Conservation (phyloP, 305 asterid genomes). For the Nicotiana rustica region DNA sequence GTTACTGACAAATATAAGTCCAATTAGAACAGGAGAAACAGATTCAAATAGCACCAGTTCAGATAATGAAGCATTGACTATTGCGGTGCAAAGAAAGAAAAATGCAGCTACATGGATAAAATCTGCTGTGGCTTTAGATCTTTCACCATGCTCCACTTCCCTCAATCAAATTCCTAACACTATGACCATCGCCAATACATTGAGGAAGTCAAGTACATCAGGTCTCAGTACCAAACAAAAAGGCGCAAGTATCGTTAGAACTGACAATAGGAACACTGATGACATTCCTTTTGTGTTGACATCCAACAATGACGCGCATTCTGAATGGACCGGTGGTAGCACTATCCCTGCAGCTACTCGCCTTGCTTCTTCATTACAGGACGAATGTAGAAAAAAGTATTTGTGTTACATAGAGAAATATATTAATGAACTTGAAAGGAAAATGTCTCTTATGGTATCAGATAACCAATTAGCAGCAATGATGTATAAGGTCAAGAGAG, state of each 20-base stretch:
- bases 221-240: slow-evolving; percentile 43
- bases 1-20: slow-evolving; percentile 57
- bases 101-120: slow-evolving; percentile 67
- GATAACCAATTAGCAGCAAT: slow-evolving; percentile 54
- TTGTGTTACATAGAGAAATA: slow-evolving; percentile 62
- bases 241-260: slow-evolving; percentile 43
- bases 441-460: slow-evolving; percentile 40
- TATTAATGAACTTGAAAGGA: slow-evolving; percentile 64
- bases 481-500: slow-evolving; percentile 70
- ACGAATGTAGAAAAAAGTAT: slow-evolving; percentile 58
- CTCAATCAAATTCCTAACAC: slow-evolving; percentile 35
- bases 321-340: slow-evolving; percentile 55
- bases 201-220: slow-evolving; percentile 41
- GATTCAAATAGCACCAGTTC: slow-evolving; percentile 45
- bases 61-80: slow-evolving; percentile 50
- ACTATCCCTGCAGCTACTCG: slow-evolving; percentile 45
- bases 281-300: slow-evolving; percentile 41
- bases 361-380: slow-evolving; percentile 54
- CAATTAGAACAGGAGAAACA: slow-evolving; percentile 49
- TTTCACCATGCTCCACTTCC: slow-evolving; percentile 48
- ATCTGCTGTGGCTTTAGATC: slow-evolving; percentile 72
- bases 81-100: slow-evolving; percentile 62
- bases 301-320: slow-evolving; percentile 46
- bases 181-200: slow-evolving; percentile 30
- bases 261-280: slow-evolving; percentile 34